Percentiles rank a stretch among this genome's conserved stretches.
These are phyloP conservation scores for Trichoderma brevicompactum DNA, from an alignment of 2,329 filamentous ascomycete genomes.

Conservation along the genomic window DNA sequence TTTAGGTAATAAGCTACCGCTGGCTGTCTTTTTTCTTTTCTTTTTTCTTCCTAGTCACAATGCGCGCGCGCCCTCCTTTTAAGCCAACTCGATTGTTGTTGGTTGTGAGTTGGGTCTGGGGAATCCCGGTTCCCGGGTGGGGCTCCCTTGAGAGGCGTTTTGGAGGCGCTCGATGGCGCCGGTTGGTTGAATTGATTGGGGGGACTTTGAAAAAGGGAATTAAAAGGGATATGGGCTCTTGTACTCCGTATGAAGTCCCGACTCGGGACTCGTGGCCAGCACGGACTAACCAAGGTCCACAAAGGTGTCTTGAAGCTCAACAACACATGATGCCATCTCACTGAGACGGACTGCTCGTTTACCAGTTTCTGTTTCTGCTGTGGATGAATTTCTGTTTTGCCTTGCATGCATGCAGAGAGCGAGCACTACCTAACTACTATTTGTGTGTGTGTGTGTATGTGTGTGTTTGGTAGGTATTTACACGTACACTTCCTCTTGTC, in stretches of 20 bases:
- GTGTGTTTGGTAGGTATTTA: not conserved
- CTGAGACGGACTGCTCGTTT: not conserved
- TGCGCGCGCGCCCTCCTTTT: not conserved
- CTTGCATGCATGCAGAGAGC: not conserved
- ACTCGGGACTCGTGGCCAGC: too few species aligned
- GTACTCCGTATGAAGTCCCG: not conserved
- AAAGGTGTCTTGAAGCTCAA: not conserved
- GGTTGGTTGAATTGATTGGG: too few species aligned
- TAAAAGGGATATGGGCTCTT: too few species aligned
- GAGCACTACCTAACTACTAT: not conserved
- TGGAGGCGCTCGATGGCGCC: not conserved
- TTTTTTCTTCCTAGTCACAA: not conserved
- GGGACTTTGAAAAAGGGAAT: too few species aligned
- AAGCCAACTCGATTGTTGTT: not conserved
- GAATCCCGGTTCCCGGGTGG: slow-evolving; percentile 8
- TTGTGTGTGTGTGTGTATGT: not conserved
- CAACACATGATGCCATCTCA: not conserved
- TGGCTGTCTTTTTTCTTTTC: not conserved
- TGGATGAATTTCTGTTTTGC: not conserved
- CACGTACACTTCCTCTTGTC: not conserved
- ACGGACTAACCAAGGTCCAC: not conserved
- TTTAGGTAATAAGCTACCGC: not conserved
- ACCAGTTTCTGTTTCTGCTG: not conserved
- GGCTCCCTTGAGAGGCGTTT: not conserved
- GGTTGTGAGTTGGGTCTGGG: not conserved